Evolutionary conservation across 768 basidiomycete species (phyloP).

Genomic region (Leccinellum luteum): DNA sequence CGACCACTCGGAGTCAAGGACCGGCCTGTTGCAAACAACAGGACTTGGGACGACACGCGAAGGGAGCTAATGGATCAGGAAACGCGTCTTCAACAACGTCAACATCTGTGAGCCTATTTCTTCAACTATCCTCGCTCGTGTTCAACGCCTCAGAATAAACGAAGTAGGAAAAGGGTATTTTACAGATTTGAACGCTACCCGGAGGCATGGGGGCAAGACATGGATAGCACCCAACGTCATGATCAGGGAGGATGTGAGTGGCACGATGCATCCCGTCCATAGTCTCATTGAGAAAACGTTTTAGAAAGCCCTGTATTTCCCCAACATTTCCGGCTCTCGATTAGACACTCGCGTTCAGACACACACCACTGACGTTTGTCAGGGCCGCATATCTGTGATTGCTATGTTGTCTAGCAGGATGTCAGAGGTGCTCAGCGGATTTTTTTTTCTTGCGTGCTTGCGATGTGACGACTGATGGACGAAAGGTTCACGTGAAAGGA

Average conservation of each 20-base stretch:
- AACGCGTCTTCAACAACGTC: conserved; percentile 64
- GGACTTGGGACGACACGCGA: conserved; percentile 58
- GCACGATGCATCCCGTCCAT: background rate
- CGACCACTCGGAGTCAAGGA: conserved; percentile 77
- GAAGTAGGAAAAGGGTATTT: conserved; percentile 83
- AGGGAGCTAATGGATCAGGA: conserved; percentile 74
- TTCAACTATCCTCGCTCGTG: background rate
- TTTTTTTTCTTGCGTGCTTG: background rate
- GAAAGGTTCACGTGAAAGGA: conserved; percentile 73
- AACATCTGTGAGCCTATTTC: conserved; percentile 45
- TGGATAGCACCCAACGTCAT: conserved; percentile 91
- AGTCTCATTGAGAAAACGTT: background rate
- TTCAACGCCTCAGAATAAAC: conserved; percentile 43
- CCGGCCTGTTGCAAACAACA: conserved; percentile 57
- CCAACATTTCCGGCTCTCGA: conserved; percentile 75
- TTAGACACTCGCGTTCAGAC: conserved; percentile 53
- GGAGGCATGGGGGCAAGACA: conserved; percentile 85
- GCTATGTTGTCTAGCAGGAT: conserved; percentile 82
- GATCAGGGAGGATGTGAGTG: conserved; percentile 83
- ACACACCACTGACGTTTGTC: conserved; percentile 77
- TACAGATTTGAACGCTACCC: conserved; percentile 77
- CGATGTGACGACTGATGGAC: background rate
- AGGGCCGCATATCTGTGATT: conserved; percentile 74
- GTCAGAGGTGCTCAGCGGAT: conserved; percentile 64
- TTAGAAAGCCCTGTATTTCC: conserved; percentile 91